Evolutionary conservation across 2,329 filamentous ascomycete genomes (phyloP).

Genomic region (Tricladium varicosporioides): DNA sequence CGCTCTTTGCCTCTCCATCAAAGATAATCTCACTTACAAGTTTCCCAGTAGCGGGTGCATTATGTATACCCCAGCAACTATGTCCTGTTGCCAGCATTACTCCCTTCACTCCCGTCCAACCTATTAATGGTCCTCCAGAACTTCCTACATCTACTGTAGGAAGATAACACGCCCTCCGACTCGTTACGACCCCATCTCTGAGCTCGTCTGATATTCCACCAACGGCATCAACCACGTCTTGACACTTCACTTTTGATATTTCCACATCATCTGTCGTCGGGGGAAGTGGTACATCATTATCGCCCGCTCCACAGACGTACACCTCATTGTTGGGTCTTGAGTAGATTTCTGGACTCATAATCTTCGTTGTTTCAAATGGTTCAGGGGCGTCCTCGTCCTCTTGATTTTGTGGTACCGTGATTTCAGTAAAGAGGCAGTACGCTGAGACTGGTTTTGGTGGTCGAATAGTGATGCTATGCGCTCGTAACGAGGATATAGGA

Average conservation of each 20-base stretch:
- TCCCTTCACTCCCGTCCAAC: constrained; percentile 67
- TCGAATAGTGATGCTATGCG: constrained; percentile 62
- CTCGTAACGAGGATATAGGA: constrained; percentile 54
- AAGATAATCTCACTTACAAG: constrained; percentile 74
- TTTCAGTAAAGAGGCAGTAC: constrained; percentile 80
- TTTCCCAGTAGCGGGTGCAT: constrained; percentile 83
- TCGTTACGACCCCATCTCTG: constrained; percentile 63
- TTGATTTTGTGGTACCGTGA: constrained; percentile 58
- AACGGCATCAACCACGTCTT: constrained; percentile 81
- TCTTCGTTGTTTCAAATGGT: constrained; percentile 31
- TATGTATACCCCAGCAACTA: constrained; percentile 96
- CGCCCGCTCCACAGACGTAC: constrained; percentile 61
- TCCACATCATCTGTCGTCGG: constrained; percentile 70
- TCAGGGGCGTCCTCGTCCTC: constrained; percentile 46
- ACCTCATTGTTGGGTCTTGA: constrained; percentile 81
- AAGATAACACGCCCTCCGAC: constrained; percentile 85
- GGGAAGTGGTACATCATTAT: constrained; percentile 70
- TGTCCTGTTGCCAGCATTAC: constrained; percentile 82
- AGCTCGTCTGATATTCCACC: constrained; percentile 61
- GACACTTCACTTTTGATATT: constrained; percentile 71
- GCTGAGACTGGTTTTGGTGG: constrained; percentile 57
- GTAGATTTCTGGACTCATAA: constrained; percentile 87
- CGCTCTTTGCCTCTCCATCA: constrained; percentile 65
- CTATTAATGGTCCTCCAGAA: constrained; percentile 62
- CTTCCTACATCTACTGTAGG: constrained; percentile 51